A percentile compares a stretch with the other conserved stretches of the same genome.
phyloP scores from a whole-genome alignment of 345 rosid genomes.

The Hibiscus syriacus region DNA sequence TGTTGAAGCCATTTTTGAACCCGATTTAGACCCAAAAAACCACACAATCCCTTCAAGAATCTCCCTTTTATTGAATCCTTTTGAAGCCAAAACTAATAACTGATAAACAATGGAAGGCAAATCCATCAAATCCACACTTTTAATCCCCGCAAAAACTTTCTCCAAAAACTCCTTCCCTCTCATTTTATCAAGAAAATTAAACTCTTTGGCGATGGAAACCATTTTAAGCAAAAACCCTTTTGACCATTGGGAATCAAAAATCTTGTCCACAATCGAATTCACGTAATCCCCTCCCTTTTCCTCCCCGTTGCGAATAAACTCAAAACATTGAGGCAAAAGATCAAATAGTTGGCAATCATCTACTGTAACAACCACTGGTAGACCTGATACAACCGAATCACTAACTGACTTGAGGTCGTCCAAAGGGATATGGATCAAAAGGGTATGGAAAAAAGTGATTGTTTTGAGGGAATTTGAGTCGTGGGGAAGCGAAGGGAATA shows the following conservation, averaged over 20 bases:
- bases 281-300: slow-evolving; percentile 36
- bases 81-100: slow-evolving; percentile 67
- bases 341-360: slow-evolving; percentile 78
- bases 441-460: slow-evolving; percentile 40
- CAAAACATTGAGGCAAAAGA: slow-evolving; percentile 55
- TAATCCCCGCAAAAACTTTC: slow-evolving; percentile 58
- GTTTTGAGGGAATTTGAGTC: slow-evolving; percentile 59
- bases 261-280: slow-evolving; percentile 30
- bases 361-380: slow-evolving; percentile 18
- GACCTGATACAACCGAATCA: slow-evolving; percentile 30
- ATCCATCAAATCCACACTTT: slow-evolving; percentile 57
- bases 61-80: slow-evolving; percentile 66
- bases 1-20: slow-evolving; percentile 38
- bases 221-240: slow-evolving; percentile 50
- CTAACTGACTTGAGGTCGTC: slow-evolving; percentile 32
- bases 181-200: slow-evolving; percentile 40
- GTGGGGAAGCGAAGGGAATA: slow-evolving; percentile 48
- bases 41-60: slow-evolving; percentile 59
- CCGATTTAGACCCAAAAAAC: slow-evolving; percentile 51
- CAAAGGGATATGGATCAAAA: slow-evolving; percentile 27
- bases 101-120: slow-evolving; percentile 72
- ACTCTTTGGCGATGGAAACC: slow-evolving; percentile 55
- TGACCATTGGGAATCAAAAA: slow-evolving; percentile 50
- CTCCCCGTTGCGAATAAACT: slow-evolving; percentile 26
- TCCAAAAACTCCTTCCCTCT: slow-evolving; percentile 55